Base-by-base conservation (phyloP, 139 green algal genomes). In the Chloropicon primus region DNA sequence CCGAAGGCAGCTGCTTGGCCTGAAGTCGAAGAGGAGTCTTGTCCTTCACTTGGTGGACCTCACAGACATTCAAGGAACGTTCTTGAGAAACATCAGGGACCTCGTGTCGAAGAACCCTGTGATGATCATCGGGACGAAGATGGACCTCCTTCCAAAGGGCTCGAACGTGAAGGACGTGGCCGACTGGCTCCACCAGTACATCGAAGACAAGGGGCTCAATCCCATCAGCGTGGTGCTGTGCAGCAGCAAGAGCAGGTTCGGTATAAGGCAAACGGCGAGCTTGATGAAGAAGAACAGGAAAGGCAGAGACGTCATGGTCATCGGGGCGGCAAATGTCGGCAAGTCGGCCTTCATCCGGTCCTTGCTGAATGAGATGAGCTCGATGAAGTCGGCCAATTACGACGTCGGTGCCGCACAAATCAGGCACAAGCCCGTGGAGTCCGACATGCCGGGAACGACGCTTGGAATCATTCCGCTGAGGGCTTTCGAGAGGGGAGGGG, bases 281-380 rank as follows among this genome's bases (percentile, higher is more conserved):
- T 17, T 62, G 41, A 17, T 62, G 41, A 62, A 85, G n/a, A 72
- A 82, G 0, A 89, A 93, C 82, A 85, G 92, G 72, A 83, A 84
- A 80, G 94, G 93, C 1, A 84, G 94, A 1, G 91, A 98, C 78
- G 93, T 98, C 73, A 97, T 92, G 75, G 89, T 99, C 2, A 77
- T 99, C 27, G 95, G 95, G 0, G 91, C 93, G 0, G 95, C 95
- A 24, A 99, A 99, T 77, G 95, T 97, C 22, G 95, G 95, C 76
- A 99, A 99, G 86, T 93, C 85, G 17, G 91, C 95, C 0, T 97
- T 99, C 81, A 89, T 98, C 21, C 81, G 88, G 29, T 89, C 91
- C 0, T 78, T 93, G 76, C 85, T 94, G 26, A 86, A 85, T 76
- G 87, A 95, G 72, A 92, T 95, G 90, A 62, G 76, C 26, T 77